Conservation (phyloP, 495 filamentous ascomycete species). For the Lasiosphaeria hispida region DNA sequence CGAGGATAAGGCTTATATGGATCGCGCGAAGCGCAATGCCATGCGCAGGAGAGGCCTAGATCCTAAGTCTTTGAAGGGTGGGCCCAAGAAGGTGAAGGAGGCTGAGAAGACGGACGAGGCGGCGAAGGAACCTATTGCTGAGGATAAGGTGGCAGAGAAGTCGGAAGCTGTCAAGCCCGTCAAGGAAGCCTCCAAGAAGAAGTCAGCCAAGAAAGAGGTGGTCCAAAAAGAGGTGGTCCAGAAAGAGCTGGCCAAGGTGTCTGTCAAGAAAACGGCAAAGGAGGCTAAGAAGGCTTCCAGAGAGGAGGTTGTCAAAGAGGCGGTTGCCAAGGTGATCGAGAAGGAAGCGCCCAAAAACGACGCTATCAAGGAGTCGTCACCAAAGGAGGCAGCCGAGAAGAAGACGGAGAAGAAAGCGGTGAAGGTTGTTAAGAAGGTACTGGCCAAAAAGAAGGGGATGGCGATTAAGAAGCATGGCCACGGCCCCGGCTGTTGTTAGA, state of each 20-base stretch:
- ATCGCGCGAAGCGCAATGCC: slow-evolving; percentile 67
- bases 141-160: slow-evolving; percentile 24
- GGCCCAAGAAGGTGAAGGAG: slow-evolving; percentile 16
- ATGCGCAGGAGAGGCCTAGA: slow-evolving; percentile 55
- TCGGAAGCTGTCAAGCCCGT: slow-evolving; percentile 20
- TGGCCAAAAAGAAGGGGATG: slow-evolving; percentile 20
- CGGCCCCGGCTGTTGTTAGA: neutral
- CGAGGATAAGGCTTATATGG: slow-evolving; percentile 72
- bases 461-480: neutral
- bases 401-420: neutral
- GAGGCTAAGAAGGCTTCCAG: slow-evolving; percentile 7
- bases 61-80: slow-evolving; percentile 43
- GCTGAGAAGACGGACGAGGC: slow-evolving; percentile 20
- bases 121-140: slow-evolving; percentile 13
- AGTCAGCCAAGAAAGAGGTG: slow-evolving; percentile 7
- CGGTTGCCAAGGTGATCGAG: slow-evolving; percentile 8
- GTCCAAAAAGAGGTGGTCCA: slow-evolving; percentile 7
- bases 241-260: neutral
- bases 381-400: slow-evolving; percentile 10
- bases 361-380: neutral
- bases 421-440: slow-evolving; percentile 6
- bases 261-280: neutral
- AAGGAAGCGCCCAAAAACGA: slow-evolving; percentile 3
- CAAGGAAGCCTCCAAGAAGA: neutral
- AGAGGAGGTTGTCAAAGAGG: slow-evolving; percentile 6